These are phyloP conservation scores for Mucor mucedo DNA, from an alignment of 371 early-diverging fungal species.

Conservation along the genomic window DNA sequence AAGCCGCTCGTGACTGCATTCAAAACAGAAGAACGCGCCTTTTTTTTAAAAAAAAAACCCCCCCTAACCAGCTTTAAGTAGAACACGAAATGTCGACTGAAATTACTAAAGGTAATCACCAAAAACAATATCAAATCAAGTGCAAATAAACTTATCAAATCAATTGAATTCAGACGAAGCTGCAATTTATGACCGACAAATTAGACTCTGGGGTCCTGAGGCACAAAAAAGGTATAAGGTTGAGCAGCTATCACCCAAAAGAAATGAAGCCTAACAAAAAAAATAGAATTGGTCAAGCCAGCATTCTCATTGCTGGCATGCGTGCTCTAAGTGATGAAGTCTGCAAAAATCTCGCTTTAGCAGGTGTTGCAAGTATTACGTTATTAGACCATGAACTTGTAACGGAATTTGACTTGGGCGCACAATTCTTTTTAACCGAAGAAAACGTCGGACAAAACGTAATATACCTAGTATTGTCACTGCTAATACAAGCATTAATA, in stretches of 20 bases:
- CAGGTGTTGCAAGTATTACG: conserved; percentile 83
- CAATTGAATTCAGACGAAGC: conserved; percentile 71
- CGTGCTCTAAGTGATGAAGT: conserved; percentile 79
- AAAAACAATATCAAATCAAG: too few species aligned
- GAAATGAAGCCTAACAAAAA: neutral
- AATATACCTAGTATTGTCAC: conserved; percentile 14
- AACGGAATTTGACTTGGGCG: conserved; percentile 68
- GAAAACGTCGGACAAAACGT: conserved; percentile 74
- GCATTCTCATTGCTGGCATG: conserved; percentile 72
- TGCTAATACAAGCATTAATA: neutral
- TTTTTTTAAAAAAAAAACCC: too few species aligned
- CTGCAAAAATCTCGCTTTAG: conserved; percentile 89
- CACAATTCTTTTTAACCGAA: conserved; percentile 75
- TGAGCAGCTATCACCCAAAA: neutral
- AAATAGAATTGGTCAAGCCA: conserved; percentile 75
- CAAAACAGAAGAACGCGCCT: too few species aligned
- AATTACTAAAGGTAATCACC: too few species aligned
- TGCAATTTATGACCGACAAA: conserved; percentile 93
- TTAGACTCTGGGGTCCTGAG: conserved; percentile 94
- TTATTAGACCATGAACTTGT: conserved; percentile 70
- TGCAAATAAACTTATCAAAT: too few species aligned
- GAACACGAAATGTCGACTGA: too few species aligned
- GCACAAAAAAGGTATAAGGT: conserved; percentile 79
- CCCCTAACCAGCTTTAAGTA: too few species aligned
- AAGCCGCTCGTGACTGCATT: too few species aligned